Conservation (phyloP, 139 green algal species). For the Astrephomene gubernaculifera region DNA sequence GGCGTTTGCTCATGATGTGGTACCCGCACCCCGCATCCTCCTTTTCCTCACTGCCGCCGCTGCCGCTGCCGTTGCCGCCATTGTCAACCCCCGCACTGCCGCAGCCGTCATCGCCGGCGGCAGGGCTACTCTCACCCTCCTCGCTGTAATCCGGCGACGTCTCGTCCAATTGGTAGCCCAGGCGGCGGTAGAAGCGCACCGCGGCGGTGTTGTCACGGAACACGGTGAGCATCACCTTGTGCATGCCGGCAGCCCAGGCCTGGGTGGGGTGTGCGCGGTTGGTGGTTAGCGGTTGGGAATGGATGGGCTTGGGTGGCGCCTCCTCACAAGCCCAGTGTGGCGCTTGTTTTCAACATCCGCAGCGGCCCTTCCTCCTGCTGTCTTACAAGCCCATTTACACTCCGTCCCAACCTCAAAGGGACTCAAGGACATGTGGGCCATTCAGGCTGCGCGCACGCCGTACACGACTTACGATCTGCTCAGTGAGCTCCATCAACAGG, state of each 20-base stretch:
- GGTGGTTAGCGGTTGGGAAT: too few relatives aligned
- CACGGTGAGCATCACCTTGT: slow-evolving; percentile 42
- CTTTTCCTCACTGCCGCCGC: not conserved
- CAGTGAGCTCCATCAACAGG: slow-evolving; percentile 20
- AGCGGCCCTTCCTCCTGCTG: too few relatives aligned
- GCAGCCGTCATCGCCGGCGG: not conserved
- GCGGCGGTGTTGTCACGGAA: slow-evolving; percentile 9
- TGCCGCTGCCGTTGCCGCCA: not conserved
- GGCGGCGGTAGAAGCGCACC: slow-evolving; percentile 3
- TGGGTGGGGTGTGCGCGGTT: not conserved
- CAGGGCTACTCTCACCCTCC: not conserved
- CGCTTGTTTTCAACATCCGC: too few relatives aligned
- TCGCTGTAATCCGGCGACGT: slow-evolving; percentile 29
- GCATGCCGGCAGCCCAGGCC: slow-evolving; percentile 34
- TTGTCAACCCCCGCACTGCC: not conserved
- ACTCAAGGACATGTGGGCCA: too few relatives aligned
- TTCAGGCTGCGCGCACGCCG: too few relatives aligned
- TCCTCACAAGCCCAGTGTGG: too few relatives aligned
- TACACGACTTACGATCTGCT: slow-evolving; percentile 22
- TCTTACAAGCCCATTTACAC: too few relatives aligned
- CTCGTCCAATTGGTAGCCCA: slow-evolving; percentile 37
- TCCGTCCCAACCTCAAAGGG: too few relatives aligned
- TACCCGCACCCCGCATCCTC: not conserved
- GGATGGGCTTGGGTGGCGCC: too few relatives aligned
- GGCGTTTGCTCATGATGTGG: slow-evolving; percentile 28